phyloP scores from a whole-genome alignment of 2,329 filamentous ascomycete species.

The Apiospora pterosperma region DNA sequence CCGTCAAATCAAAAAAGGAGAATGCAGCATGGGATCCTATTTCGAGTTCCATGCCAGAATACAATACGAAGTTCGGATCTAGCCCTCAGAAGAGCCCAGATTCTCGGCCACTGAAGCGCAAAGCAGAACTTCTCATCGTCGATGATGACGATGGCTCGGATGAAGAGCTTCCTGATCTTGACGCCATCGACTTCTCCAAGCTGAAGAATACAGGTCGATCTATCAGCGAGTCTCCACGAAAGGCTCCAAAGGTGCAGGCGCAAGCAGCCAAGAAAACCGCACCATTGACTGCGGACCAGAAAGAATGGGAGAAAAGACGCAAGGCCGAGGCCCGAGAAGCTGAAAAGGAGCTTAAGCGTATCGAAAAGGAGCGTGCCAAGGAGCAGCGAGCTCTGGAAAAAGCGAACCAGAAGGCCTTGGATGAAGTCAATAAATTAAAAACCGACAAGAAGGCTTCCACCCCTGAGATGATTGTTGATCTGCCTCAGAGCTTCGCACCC shows the following conservation, averaged over 20 bases:
- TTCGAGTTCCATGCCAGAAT: slow-evolving; percentile 49
- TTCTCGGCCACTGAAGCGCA: slow-evolving; percentile 13
- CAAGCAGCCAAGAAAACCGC: slow-evolving; percentile 19
- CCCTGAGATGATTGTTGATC: slow-evolving; percentile 73
- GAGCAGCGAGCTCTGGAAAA: slow-evolving; percentile 62
- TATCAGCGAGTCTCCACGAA: slow-evolving; percentile 14
- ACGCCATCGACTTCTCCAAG: slow-evolving; percentile 34
- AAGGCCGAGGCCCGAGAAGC: slow-evolving; percentile 48
- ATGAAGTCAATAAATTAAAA: slow-evolving; percentile 69
- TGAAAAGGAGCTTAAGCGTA: slow-evolving; percentile 53
- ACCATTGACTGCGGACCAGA: slow-evolving; percentile 27
- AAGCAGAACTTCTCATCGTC: slow-evolving; percentile 31
- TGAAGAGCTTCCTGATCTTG: slow-evolving; percentile 48
- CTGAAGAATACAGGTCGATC: slow-evolving; percentile 12
- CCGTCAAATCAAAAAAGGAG: slow-evolving; percentile 17
- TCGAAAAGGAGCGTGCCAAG: slow-evolving; percentile 56
- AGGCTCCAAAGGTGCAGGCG: slow-evolving; percentile 8
- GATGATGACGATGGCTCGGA: slow-evolving; percentile 22
- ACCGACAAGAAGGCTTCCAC: slow-evolving; percentile 71
- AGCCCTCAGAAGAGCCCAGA: slow-evolving; percentile 12
- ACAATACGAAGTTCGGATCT: slow-evolving; percentile 12
- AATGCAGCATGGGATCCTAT: slow-evolving; percentile 45
- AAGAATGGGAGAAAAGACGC: slow-evolving; percentile 35
- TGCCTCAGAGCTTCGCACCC: slow-evolving; percentile 55
- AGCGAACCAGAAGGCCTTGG: slow-evolving; percentile 60